Evolutionary conservation across 2,329 filamentous ascomycete genomes (phyloP).

Genomic region (Xylariaceae sp.): DNA sequence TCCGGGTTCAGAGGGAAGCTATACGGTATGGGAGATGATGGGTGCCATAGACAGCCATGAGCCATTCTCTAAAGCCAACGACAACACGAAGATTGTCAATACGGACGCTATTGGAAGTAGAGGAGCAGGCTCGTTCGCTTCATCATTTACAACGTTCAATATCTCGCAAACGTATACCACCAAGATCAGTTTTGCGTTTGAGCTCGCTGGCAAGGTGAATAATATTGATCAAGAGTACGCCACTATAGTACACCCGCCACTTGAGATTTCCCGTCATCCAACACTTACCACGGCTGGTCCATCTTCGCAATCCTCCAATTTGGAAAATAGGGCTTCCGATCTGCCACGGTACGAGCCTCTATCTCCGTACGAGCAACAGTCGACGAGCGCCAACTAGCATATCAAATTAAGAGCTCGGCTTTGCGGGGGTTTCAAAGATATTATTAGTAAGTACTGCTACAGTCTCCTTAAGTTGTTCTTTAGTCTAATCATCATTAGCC

Average conservation of each 20-base stretch:
- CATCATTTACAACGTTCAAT: slow-evolving; percentile 23
- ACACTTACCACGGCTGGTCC: not conserved
- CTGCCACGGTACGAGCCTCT: slow-evolving; percentile 20
- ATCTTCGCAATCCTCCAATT: not conserved
- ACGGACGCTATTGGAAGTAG: slow-evolving; percentile 6
- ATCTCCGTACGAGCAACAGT: slow-evolving; percentile 15
- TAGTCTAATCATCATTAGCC: no score
- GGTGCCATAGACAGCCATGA: not conserved
- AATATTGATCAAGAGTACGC: slow-evolving; percentile 1
- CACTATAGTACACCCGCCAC: slow-evolving; percentile 15
- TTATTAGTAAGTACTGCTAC: no score
- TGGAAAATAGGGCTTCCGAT: not conserved
- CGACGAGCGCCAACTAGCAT: not conserved
- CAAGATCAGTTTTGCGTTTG: slow-evolving; percentile 16
- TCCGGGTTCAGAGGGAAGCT: slow-evolving; percentile 3
- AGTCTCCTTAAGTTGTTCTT: no score
- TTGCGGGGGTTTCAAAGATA: not conserved
- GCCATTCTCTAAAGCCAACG: slow-evolving; percentile 21
- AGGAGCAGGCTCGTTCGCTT: not conserved
- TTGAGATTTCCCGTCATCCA: not conserved
- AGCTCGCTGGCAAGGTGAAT: slow-evolving; percentile 9
- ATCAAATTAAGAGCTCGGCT: not conserved
- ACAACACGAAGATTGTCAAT: slow-evolving; percentile 18
- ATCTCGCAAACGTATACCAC: slow-evolving; percentile 8
- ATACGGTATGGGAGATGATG: not conserved